A percentile compares a stretch with the other conserved stretches of the same genome.
phyloP scores from a whole-genome alignment of 768 basidiomycete genomes.

The Russula sp. region DNA sequence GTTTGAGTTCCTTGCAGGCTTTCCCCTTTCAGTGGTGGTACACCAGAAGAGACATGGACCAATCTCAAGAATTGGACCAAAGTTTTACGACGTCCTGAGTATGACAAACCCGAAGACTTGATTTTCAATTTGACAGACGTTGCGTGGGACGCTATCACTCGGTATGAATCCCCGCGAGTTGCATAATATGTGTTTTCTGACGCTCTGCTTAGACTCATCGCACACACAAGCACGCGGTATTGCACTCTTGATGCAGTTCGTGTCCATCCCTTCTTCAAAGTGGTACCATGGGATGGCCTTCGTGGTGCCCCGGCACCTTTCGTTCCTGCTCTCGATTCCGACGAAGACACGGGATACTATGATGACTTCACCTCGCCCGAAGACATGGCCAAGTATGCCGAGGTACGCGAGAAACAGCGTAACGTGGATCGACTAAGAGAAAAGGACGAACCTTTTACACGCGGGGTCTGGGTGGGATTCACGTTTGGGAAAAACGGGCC shows the following conservation, averaged over 20 bases:
- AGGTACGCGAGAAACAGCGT: constrained; percentile 94
- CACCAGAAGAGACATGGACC: constrained; percentile 97
- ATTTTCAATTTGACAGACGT: constrained; percentile 93
- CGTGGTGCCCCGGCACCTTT: constrained; percentile 81
- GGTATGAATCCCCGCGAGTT: constrained; percentile 44
- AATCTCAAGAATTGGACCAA: constrained; percentile 98
- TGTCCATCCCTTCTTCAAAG: constrained; percentile 78
- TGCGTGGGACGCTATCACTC: constrained; percentile 92
- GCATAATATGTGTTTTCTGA: background rate
- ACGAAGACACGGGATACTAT: constrained; percentile 93
- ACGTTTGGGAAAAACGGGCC: constrained; percentile 89
- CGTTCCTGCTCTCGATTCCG: constrained; percentile 90
- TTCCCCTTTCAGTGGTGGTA: constrained; percentile 95
- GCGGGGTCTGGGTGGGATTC: constrained; percentile 90
- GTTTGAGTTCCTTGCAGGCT: constrained; percentile 95
- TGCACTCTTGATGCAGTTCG: constrained; percentile 69
- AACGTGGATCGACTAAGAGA: constrained; percentile 92
- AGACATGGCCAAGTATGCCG: constrained; percentile 99
- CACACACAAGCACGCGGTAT: constrained; percentile 79
- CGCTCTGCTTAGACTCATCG: constrained; percentile 61
- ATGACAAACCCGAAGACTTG: constrained; percentile 92
- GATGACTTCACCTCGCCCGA: constrained; percentile 85
- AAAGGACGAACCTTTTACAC: constrained; percentile 66
- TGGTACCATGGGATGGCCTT: constrained; percentile 73
- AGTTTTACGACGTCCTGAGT: constrained; percentile 87